phyloP scores from a whole-genome alignment of 2,329 filamentous ascomycete genomes.

The Chaetomium globosum region DNA sequence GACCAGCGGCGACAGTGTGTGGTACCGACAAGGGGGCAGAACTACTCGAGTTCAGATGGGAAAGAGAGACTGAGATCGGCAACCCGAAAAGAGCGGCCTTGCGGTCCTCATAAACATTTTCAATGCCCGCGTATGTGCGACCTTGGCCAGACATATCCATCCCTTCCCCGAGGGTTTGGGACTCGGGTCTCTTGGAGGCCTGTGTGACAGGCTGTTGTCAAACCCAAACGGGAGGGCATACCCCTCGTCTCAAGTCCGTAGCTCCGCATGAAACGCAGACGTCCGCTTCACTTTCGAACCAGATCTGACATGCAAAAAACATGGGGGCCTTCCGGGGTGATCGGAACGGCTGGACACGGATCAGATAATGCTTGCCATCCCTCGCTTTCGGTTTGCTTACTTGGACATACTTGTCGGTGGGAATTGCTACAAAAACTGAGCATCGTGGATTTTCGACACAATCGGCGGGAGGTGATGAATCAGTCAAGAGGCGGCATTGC shows the following conservation, averaged over 20 bases:
- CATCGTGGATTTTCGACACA: neutral
- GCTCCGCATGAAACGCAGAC: constrained; percentile 18
- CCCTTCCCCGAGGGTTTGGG: neutral
- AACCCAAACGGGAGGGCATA: constrained; percentile 1
- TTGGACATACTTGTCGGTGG: neutral
- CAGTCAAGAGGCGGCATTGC: neutral
- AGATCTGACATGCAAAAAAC: neutral
- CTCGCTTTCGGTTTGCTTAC: constrained; percentile 5
- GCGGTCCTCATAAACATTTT: constrained; percentile 7
- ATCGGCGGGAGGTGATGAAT: neutral
- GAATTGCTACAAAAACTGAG: neutral
- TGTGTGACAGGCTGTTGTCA: neutral
- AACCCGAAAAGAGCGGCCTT: neutral
- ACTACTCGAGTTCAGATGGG: neutral
- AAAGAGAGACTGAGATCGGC: neutral
- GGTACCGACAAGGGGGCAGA: neutral
- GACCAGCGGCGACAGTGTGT: neutral
- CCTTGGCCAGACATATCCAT: neutral
- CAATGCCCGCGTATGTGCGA: neutral
- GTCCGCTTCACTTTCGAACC: neutral
- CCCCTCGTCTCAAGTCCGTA: constrained; percentile 15
- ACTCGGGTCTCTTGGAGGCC: neutral
- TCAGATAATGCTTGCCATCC: constrained; percentile 1
- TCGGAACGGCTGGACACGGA: neutral
- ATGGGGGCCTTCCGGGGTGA: neutral